Percentiles rank a stretch among this genome's conserved stretches.
These are phyloP conservation scores for Acrocalymma vagum DNA, from an alignment of 2,329 filamentous ascomycete genomes.

Conservation along the genomic window DNA sequence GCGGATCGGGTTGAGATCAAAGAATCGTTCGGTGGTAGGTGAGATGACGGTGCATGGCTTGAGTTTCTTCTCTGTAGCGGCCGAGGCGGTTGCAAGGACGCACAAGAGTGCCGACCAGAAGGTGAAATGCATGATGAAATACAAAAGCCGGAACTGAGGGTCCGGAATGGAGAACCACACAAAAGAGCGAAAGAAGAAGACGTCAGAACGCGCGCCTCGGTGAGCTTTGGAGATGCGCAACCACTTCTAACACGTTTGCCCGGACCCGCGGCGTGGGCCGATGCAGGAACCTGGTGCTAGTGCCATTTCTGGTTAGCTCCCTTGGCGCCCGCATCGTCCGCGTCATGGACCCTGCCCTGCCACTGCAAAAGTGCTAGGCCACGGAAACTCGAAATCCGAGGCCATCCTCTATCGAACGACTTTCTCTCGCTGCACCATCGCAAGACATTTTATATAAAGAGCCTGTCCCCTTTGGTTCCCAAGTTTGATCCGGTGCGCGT, in stretches of 20 bases:
- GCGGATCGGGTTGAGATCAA: slow-evolving; percentile 68
- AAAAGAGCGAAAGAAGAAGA: slow-evolving; percentile 13
- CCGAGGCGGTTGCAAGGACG: slow-evolving; percentile 44
- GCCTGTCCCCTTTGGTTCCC: slow-evolving; percentile 1
- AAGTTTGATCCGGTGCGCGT: no score
- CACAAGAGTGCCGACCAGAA: slow-evolving; percentile 35
- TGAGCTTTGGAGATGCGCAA: slow-evolving; percentile 5
- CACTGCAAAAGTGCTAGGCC: no score
- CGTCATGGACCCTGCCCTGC: slow-evolving; percentile 23
- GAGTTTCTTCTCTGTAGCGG: slow-evolving; percentile 53
- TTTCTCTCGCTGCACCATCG: no score
- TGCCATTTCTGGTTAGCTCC: slow-evolving; percentile 11
- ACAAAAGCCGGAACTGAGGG: slow-evolving; percentile 7
- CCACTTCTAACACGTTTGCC: slow-evolving; percentile 28
- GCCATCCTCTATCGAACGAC: slow-evolving; percentile 26
- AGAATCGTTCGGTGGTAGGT: slow-evolving; percentile 68
- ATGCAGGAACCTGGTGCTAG: slow-evolving; percentile 18
- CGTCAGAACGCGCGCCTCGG: slow-evolving; percentile 5
- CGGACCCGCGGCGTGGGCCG: slow-evolving; percentile 19
- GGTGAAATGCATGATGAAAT: slow-evolving; percentile 34
- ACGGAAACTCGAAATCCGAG: slow-evolving; percentile 28
- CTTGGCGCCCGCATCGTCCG: slow-evolving; percentile 22
- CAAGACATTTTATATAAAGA: slow-evolving; percentile 25
- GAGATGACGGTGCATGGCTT: slow-evolving; percentile 70
- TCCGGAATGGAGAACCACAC: no score